A percentile compares a stretch with the other conserved stretches of the same genome.
Evolutionary conservation across 345 rosid species (phyloP).

Genomic region (Mallotus nudiflorus): DNA sequence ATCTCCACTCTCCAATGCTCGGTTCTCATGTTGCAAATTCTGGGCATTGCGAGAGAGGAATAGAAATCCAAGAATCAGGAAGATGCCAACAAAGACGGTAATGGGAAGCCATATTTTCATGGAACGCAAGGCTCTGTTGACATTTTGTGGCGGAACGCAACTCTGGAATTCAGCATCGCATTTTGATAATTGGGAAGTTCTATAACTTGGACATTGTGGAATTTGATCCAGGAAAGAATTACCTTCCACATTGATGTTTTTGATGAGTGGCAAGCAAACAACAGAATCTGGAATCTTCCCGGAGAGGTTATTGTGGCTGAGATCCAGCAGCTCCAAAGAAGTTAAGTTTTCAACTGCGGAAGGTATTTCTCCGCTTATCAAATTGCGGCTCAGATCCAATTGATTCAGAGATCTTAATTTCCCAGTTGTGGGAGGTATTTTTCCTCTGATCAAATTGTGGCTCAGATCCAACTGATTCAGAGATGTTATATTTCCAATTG

Average conservation of each 20-base stretch:
- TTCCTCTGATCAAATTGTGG: too few relatives aligned
- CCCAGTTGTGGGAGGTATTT: too few relatives aligned
- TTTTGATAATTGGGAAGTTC: neutral
- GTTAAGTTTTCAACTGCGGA: neutral
- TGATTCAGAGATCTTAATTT: too few relatives aligned
- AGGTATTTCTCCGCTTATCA: neutral
- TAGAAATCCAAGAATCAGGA: neutral
- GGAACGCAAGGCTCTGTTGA: neutral
- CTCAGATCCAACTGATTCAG: too few relatives aligned
- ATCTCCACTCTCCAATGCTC: neutral
- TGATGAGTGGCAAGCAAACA: neutral
- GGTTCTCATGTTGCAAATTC: neutral
- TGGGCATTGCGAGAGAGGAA: neutral
- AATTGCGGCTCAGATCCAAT: neutral
- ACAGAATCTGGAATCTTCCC: constrained; percentile 1
- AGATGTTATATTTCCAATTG: too few relatives aligned
- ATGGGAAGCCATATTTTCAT: neutral
- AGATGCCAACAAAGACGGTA: neutral
- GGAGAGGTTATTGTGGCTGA: neutral
- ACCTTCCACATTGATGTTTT: too few relatives aligned
- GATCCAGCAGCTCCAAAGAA: neutral
- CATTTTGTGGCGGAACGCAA: neutral
- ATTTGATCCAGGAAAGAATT: too few relatives aligned
- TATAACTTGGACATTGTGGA: too few relatives aligned
- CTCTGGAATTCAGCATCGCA: neutral